Conservation (phyloP, 2,329 filamentous ascomycete genomes). For the Botrytis cinerea region DNA sequence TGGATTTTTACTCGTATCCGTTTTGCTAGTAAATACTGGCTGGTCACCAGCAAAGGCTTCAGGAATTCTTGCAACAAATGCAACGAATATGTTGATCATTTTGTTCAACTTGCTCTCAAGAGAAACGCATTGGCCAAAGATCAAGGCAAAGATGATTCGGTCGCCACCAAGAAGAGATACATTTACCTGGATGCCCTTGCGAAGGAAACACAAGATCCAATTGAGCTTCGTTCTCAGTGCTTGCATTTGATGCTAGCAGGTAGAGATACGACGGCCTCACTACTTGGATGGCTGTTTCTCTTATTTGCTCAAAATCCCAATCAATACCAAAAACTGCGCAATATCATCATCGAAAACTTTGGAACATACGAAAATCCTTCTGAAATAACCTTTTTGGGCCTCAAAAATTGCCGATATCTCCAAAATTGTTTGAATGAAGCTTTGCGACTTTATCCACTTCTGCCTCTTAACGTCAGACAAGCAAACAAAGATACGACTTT, state of each 20-base stretch:
- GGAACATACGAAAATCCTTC: constrained; percentile 45
- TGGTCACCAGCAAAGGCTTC: constrained; percentile 41
- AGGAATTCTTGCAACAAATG: constrained; percentile 33
- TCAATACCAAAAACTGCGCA: constrained; percentile 39
- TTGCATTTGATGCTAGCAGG: constrained; percentile 44
- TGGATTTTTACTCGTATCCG: not conserved
- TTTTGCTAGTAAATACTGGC: constrained; percentile 29
- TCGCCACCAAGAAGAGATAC: constrained; percentile 49
- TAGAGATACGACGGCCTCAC: constrained; percentile 46
- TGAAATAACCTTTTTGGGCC: constrained; percentile 50
- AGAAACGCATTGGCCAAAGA: constrained; percentile 31
- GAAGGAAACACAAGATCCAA: constrained; percentile 48
- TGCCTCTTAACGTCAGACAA: constrained; percentile 34
- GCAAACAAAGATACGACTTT: constrained; percentile 33
- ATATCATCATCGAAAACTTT: constrained; percentile 27
- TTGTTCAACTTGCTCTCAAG: constrained; percentile 35
- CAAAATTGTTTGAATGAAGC: constrained; percentile 56
- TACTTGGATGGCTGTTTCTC: constrained; percentile 43
- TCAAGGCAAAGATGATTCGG: constrained; percentile 35
- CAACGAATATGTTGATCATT: constrained; percentile 51
- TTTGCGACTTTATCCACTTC: constrained; percentile 44
- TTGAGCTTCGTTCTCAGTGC: constrained; percentile 49
- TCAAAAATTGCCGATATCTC: constrained; percentile 55
- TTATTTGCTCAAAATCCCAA: constrained; percentile 34
- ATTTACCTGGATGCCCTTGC: constrained; percentile 49